A percentile compares a stretch with the other conserved stretches of the same genome.
These are phyloP conservation scores for Candida mattraensis DNA, from an alignment of 805 yeast species.

Conservation along the genomic window DNA sequence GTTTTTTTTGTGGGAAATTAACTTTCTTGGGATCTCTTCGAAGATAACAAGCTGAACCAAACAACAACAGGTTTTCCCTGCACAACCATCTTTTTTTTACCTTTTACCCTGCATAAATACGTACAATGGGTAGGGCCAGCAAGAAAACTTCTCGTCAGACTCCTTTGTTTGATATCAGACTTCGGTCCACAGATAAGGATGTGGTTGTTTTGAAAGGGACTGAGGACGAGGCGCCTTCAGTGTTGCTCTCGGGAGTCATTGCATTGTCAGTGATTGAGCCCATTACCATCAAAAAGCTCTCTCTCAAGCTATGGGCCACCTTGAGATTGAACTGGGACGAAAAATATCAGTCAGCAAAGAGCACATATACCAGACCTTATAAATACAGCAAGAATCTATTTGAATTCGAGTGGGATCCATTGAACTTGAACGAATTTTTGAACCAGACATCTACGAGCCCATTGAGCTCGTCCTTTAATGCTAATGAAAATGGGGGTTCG, in stretches of 20 bases:
- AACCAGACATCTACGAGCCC: slow-evolving; percentile 17
- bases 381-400: slow-evolving; percentile 62
- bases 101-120: no score
- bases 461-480: slow-evolving; percentile 19
- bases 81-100: no score
- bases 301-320: slow-evolving; percentile 65
- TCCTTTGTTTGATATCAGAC: slow-evolving; percentile 47
- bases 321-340: slow-evolving; percentile 68
- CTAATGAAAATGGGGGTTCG: slow-evolving; percentile 8
- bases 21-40: no score
- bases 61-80: no score
- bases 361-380: slow-evolving; percentile 44
- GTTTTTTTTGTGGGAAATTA: no score
- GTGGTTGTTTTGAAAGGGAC: slow-evolving; percentile 80
- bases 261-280: slow-evolving; percentile 78
- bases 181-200: slow-evolving; percentile 70
- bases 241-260: slow-evolving; percentile 71
- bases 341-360: slow-evolving; percentile 44
- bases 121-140: slow-evolving; percentile 22
- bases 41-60: no score
- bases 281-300: slow-evolving; percentile 60
- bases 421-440: slow-evolving; percentile 48
- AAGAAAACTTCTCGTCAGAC: slow-evolving; percentile 31
- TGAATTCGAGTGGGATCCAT: slow-evolving; percentile 77
- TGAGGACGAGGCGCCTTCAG: slow-evolving; percentile 75